Evolutionary conservation across 2,329 filamentous ascomycete genomes (phyloP).

Genomic region (Fusarium sp.): DNA sequence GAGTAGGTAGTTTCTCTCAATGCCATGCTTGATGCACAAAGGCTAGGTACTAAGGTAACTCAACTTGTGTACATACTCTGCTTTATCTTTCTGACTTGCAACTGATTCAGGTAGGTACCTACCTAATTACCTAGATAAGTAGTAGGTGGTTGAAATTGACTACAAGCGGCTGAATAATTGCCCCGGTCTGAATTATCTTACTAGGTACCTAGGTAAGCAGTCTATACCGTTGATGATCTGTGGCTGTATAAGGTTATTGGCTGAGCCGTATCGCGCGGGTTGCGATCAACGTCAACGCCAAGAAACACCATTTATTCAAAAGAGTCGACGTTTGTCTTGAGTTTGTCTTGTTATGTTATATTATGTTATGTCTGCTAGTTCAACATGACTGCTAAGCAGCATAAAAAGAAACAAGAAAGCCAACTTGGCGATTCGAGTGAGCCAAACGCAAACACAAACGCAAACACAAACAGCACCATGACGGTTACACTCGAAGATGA

Average conservation of each 20-base stretch:
- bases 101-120: not conserved
- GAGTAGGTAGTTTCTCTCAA: too few relatives aligned
- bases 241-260: conserved; percentile 33
- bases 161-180: conserved; percentile 16
- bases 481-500: not conserved
- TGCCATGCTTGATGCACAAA: not conserved
- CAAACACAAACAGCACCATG: conserved; percentile 11
- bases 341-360: not conserved
- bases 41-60: not conserved
- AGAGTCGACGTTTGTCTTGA: not conserved
- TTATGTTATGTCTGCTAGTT: not conserved
- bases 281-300: conserved; percentile 22
- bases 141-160: conserved; percentile 12
- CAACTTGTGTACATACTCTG: not conserved
- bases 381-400: conserved; percentile 5
- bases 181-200: not conserved
- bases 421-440: not conserved
- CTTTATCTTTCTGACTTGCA: not conserved
- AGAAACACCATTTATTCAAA: conserved; percentile 13
- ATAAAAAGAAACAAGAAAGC: conserved; percentile 8
- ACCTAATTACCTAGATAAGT: not conserved
- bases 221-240: not conserved
- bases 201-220: not conserved
- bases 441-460: not conserved
- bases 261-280: conserved; percentile 26